Evolutionary conservation across 805 yeast genomes (phyloP).

Genomic region (Saturnispora saitoi): DNA sequence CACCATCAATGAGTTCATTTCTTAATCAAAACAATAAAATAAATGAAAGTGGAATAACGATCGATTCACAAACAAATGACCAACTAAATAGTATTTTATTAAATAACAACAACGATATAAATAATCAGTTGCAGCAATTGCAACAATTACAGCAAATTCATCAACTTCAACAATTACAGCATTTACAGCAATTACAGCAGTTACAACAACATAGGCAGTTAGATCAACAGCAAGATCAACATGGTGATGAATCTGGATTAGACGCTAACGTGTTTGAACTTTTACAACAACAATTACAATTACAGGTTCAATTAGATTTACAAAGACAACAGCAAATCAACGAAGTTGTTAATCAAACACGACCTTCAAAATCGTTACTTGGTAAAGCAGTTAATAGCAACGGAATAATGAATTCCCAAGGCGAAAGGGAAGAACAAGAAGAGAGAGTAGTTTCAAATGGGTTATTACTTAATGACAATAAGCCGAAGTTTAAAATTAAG

Average conservation of each 20-base stretch:
- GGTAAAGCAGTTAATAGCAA: not conserved
- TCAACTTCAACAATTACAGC: slow-evolving; percentile 4
- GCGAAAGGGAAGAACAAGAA: not conserved
- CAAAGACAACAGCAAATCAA: slow-evolving; percentile 8
- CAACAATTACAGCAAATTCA: not conserved
- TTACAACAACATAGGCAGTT: slow-evolving; percentile 6
- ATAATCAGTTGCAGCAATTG: not conserved
- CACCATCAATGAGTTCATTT: not conserved
- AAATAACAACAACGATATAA: not conserved
- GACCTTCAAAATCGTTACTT: not conserved
- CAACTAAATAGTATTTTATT: not conserved
- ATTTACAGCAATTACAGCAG: slow-evolving; percentile 7
- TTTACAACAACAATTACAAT: slow-evolving; percentile 7
- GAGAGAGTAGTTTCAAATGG: not conserved
- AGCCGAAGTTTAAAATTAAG: not conserved
- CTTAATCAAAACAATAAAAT: not conserved
- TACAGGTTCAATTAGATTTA: slow-evolving; percentile 8
- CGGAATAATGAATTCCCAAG: not conserved
- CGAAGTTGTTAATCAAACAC: not conserved
- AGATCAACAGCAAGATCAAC: slow-evolving; percentile 10
- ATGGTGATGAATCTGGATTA: not conserved
- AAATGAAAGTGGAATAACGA: not conserved
- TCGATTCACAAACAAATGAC: not conserved
- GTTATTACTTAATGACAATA: not conserved
- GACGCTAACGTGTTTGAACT: slow-evolving; percentile 1